Evolutionary conservation across 108 stramenopile species (phyloP).

Genomic region (Cyclostephanos invisitatus): DNA sequence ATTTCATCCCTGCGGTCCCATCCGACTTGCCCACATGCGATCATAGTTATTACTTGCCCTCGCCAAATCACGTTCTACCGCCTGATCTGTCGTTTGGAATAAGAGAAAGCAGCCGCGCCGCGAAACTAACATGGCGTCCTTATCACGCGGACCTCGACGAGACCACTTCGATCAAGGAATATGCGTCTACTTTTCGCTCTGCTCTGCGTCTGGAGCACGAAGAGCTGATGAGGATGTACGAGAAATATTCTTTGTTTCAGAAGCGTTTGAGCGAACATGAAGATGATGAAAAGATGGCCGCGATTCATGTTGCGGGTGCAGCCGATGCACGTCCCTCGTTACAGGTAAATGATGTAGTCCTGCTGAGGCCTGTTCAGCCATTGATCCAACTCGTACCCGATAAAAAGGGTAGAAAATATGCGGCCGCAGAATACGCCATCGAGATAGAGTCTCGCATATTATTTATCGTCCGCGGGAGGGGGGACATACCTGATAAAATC

Average conservation of each 20-base stretch:
- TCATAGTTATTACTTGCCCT: slow-evolving; percentile 7
- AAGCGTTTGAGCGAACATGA: slow-evolving; percentile 7
- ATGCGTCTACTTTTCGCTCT: slow-evolving; percentile 28
- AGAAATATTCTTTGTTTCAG: slow-evolving; percentile 35
- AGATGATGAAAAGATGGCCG: slow-evolving; percentile 9
- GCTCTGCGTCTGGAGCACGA: slow-evolving; percentile 36
- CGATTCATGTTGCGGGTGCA: slow-evolving; percentile 48
- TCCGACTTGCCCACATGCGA: not conserved
- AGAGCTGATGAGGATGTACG: slow-evolving; percentile 41
- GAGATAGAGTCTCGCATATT: slow-evolving; percentile 40
- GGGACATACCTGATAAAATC: slow-evolving; percentile 29
- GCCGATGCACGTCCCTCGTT: slow-evolving; percentile 64
- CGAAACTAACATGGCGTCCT: not conserved
- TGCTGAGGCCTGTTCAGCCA: slow-evolving; percentile 57
- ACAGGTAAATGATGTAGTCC: slow-evolving; percentile 52
- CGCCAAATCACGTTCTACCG: slow-evolving; percentile 3
- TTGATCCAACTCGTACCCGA: not conserved
- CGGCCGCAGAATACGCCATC: not conserved
- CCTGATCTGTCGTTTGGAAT: slow-evolving; percentile 41
- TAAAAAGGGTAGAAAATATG: not conserved
- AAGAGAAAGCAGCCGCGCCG: not conserved
- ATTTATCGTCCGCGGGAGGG: slow-evolving; percentile 19
- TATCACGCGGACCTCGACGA: slow-evolving; percentile 40
- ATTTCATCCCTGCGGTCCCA: slow-evolving; percentile 43
- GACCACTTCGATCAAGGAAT: slow-evolving; percentile 30